A percentile compares a stretch with the other conserved stretches of the same genome.
phyloP scores from a whole-genome alignment of 805 yeast genomes.

The Cyberlindnera suaveolens region DNA sequence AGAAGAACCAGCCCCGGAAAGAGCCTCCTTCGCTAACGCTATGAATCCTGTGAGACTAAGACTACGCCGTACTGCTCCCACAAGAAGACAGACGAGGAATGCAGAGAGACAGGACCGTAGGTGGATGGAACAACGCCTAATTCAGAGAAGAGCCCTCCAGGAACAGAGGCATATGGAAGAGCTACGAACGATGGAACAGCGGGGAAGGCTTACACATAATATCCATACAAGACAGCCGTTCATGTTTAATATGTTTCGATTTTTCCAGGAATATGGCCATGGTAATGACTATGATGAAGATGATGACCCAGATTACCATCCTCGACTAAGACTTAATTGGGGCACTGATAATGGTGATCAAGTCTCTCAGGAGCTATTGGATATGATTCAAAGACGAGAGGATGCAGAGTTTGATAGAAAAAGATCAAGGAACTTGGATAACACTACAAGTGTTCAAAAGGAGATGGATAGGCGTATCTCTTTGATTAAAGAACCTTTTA shows the following conservation, averaged over 20 bases:
- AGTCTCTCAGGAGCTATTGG: conserved; percentile 10
- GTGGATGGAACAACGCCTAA: too few relatives aligned
- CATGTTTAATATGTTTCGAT: neutral
- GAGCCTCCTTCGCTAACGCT: neutral
- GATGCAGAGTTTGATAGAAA: conserved; percentile 11
- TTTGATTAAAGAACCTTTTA: conserved; percentile 12
- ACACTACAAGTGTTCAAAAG: conserved; percentile 1
- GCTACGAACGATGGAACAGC: too few relatives aligned
- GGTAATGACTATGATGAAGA: conserved; percentile 3
- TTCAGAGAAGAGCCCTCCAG: too few relatives aligned
- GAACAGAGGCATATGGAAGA: too few relatives aligned
- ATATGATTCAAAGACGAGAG: conserved; percentile 16
- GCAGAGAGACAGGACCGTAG: too few relatives aligned
- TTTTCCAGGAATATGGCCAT: neutral
- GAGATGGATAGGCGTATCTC: neutral
- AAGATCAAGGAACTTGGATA: conserved; percentile 7
- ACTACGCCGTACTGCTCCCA: too few relatives aligned
- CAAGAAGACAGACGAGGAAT: too few relatives aligned
- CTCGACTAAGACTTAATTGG: neutral
- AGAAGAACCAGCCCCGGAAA: neutral
- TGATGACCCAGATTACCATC: conserved; percentile 6
- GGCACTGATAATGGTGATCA: conserved; percentile 6
- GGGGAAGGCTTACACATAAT: too few relatives aligned
- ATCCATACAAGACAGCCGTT: neutral
- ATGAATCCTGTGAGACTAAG: too few relatives aligned